A percentile compares a stretch with the other conserved stretches of the same genome.
Evolutionary conservation across 2,329 filamentous ascomycete genomes (phyloP).

Genomic region (Teratosphaeria viscida): DNA sequence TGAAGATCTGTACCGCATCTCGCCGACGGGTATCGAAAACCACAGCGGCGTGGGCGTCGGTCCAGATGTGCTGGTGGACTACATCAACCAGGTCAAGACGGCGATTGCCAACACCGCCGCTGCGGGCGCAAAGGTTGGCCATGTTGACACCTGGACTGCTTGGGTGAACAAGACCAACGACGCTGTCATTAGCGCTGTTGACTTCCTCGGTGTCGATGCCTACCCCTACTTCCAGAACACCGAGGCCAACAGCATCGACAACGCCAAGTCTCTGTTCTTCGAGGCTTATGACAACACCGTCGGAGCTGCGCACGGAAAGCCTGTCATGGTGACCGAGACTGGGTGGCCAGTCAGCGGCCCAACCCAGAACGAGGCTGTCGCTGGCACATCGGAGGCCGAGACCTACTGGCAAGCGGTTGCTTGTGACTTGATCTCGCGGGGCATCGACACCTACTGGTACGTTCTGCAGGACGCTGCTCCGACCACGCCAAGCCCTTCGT

Average conservation of each 20-base stretch:
- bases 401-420: slow-evolving; percentile 72
- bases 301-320: slow-evolving; percentile 52
- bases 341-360: slow-evolving; percentile 72
- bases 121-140: slow-evolving; percentile 53
- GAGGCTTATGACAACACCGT: slow-evolving; percentile 52
- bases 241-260: slow-evolving; percentile 53
- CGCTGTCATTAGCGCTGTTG: slow-evolving; percentile 56
- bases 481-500: slow-evolving; percentile 54
- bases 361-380: slow-evolving; percentile 49
- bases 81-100: slow-evolving; percentile 58
- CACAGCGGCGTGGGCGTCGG: slow-evolving; percentile 52
- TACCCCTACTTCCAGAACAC: slow-evolving; percentile 57
- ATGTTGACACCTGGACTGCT: slow-evolving; percentile 75
- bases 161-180: slow-evolving; percentile 65
- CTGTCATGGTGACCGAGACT: slow-evolving; percentile 79
- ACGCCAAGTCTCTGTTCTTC: slow-evolving; percentile 57
- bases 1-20: slow-evolving; percentile 65
- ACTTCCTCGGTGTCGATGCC: slow-evolving; percentile 76
- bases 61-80: slow-evolving; percentile 53
- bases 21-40: slow-evolving; percentile 56
- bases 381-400: slow-evolving; percentile 59
- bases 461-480: slow-evolving; percentile 52
- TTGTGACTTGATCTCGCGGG: slow-evolving; percentile 54
- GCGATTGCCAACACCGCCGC: slow-evolving; percentile 51
- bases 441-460: slow-evolving; percentile 59